These are phyloP conservation scores for Hibiscus syriacus DNA, from an alignment of 345 rosid genomes.

Conservation along the genomic window DNA sequence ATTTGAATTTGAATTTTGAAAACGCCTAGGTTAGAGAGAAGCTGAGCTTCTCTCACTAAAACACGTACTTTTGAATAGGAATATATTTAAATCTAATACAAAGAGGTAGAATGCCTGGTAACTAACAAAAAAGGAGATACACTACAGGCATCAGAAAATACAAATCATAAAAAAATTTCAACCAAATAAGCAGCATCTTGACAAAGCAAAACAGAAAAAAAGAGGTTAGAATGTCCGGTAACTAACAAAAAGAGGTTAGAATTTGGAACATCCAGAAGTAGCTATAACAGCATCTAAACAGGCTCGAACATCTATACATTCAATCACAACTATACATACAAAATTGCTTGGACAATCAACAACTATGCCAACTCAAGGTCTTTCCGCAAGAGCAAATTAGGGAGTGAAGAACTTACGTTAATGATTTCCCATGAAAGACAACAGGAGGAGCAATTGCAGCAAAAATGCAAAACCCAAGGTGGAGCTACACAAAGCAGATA, in stretches of 20 bases:
- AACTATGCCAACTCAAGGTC: neutral
- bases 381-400: neutral
- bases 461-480: constrained; percentile 83
- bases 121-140: neutral
- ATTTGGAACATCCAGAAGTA: too few relatives aligned
- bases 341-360: constrained; percentile 1
- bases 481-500: constrained; percentile 46
- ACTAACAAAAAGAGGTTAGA: too few relatives aligned
- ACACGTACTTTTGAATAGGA: too few relatives aligned
- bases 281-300: too few relatives aligned
- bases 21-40: too few relatives aligned
- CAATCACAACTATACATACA: neutral
- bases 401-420: constrained; percentile 64
- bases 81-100: too few relatives aligned
- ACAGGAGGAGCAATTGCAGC: constrained; percentile 99
- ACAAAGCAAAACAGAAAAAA: neutral
- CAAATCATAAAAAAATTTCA: neutral
- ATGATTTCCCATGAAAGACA: constrained; percentile 88
- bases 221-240: too few relatives aligned
- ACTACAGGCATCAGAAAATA: neutral
- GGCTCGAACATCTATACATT: neutral
- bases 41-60: too few relatives aligned
- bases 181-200: neutral
- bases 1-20: too few relatives aligned
- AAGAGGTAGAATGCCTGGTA: too few relatives aligned